Percentiles rank a stretch among this genome's conserved stretches.
Evolutionary conservation across 2,329 filamentous ascomycete genomes (phyloP).

Genomic region (Simplicillium sp.): DNA sequence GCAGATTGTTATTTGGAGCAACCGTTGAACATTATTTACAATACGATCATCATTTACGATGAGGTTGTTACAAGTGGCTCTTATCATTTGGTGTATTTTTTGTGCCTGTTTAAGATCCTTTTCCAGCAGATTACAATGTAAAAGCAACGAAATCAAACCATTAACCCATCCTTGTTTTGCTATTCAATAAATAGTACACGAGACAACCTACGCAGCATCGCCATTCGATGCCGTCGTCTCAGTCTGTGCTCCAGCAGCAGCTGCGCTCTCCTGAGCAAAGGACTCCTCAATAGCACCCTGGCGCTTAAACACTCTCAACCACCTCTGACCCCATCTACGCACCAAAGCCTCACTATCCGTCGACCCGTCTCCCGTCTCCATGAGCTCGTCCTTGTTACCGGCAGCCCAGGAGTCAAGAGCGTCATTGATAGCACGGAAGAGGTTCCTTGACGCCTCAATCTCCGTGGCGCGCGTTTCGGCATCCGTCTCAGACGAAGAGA

Average conservation of each 20-base stretch:
- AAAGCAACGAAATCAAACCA: too few species aligned
- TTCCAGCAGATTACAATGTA: too few species aligned
- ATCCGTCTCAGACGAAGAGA: constrained; percentile 46
- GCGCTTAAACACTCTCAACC: constrained; percentile 76
- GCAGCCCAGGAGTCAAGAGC: constrained; percentile 62
- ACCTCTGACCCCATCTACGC: constrained; percentile 72
- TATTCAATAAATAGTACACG: too few species aligned
- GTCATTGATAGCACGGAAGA: constrained; percentile 77
- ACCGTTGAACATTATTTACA: too few species aligned
- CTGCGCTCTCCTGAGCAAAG: constrained; percentile 27
- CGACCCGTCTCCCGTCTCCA: constrained; percentile 56
- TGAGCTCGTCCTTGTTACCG: constrained; percentile 64
- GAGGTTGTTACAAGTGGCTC: too few species aligned
- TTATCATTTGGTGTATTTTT: too few species aligned
- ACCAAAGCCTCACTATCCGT: constrained; percentile 55
- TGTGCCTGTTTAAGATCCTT: too few species aligned
- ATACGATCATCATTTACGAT: too few species aligned
- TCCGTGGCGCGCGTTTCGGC: constrained; percentile 54
- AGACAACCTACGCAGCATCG: constrained; percentile 13
- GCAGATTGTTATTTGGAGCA: too few species aligned
- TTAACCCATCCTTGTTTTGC: too few species aligned
- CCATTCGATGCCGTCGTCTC: too few species aligned
- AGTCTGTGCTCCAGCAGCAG: too few species aligned
- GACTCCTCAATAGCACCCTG: constrained; percentile 81
- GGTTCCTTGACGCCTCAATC: constrained; percentile 61